These are phyloP conservation scores for Dryas integrifolia DNA, from an alignment of 331 rosid species.

Conservation along the genomic window DNA sequence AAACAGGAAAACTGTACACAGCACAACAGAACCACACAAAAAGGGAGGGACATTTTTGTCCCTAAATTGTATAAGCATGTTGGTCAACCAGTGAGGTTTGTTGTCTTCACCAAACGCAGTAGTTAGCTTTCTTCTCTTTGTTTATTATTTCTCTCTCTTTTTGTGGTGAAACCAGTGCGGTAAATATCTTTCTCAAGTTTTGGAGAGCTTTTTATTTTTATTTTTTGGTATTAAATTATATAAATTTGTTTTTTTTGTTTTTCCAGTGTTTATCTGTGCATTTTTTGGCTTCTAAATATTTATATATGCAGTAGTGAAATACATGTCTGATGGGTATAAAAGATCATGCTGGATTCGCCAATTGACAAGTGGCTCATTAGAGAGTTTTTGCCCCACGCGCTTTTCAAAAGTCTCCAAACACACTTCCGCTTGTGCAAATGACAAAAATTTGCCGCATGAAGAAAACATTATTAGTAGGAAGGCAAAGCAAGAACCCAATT, in stretches of 20 bases:
- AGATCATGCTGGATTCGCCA: constrained; percentile 7
- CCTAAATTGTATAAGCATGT: background rate
- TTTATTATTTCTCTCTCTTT: background rate
- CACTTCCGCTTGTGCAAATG: background rate
- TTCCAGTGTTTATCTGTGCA: background rate
- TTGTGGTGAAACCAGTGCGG: background rate
- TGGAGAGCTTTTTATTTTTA: too few species aligned
- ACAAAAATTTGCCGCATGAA: background rate
- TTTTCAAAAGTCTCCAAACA: background rate
- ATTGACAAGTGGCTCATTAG: background rate
- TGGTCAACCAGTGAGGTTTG: background rate
- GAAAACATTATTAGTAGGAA: too few species aligned
- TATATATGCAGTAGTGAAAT: background rate
- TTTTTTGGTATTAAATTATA: background rate
- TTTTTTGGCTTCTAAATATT: too few species aligned
- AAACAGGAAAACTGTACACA: background rate
- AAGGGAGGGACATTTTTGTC: background rate
- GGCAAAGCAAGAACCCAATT: too few species aligned
- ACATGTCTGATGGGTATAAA: background rate
- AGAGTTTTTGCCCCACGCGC: constrained; percentile 7
- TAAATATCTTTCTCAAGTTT: background rate
- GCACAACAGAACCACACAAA: background rate
- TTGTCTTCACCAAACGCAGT: background rate
- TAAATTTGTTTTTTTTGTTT: background rate
- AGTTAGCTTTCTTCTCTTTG: too few species aligned